Percentiles rank a stretch among this genome's conserved stretches.
Evolutionary conservation across 2,329 filamentous ascomycete species (phyloP).

Genomic region (Colletotrichum lupini): DNA sequence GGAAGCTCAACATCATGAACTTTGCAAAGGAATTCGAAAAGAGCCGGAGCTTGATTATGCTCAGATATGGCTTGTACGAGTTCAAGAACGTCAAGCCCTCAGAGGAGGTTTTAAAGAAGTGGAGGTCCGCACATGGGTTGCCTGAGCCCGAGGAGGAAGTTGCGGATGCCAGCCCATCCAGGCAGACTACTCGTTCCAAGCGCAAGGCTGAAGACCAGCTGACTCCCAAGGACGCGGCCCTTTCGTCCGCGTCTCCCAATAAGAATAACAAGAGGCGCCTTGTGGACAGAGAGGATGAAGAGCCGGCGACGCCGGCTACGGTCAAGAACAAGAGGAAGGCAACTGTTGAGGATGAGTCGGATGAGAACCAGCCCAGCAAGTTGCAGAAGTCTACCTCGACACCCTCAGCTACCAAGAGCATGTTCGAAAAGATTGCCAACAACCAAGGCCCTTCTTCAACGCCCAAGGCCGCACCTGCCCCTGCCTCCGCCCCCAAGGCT

Average conservation of each 20-base stretch:
- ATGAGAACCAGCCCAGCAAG: conserved; percentile 62
- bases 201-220: conserved; percentile 67
- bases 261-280: conserved; percentile 63
- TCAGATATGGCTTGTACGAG: conserved; percentile 71
- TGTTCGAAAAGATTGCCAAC: conserved; percentile 69
- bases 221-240: conserved; percentile 49
- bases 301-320: conserved; percentile 45
- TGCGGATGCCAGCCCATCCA: conserved; percentile 43
- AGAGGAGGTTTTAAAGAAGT: conserved; percentile 66
- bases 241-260: conserved; percentile 46
- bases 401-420: conserved; percentile 64
- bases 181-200: conserved; percentile 52
- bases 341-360: conserved; percentile 54
- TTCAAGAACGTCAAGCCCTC: conserved; percentile 72
- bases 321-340: conserved; percentile 66
- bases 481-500: conserved; percentile 40
- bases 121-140: conserved; percentile 67
- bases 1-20: conserved; percentile 71
- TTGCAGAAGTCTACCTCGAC: conserved; percentile 56
- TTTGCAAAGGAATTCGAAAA: conserved; percentile 75
- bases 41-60: conserved; percentile 69
- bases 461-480: conserved; percentile 43
- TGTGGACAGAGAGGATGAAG: conserved; percentile 51
- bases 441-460: conserved; percentile 50
- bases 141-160: conserved; percentile 60